Evolutionary conservation across 2,329 filamentous ascomycete species (phyloP).

Genomic region (Knoxdaviesia capensis): DNA sequence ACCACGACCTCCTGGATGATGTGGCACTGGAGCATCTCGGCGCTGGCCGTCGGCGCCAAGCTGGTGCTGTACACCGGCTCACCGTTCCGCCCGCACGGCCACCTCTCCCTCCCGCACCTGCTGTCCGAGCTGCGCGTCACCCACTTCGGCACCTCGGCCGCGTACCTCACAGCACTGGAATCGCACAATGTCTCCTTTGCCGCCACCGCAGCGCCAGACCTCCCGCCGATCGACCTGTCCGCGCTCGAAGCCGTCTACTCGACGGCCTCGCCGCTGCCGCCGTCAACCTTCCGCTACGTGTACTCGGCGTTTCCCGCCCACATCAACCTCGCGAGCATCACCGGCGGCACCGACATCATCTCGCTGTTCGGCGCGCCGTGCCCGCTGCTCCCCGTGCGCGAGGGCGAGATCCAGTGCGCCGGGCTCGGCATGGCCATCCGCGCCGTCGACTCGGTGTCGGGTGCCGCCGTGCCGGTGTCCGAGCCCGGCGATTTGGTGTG

Average conservation of each 20-base stretch:
- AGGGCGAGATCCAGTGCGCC: constrained; percentile 58
- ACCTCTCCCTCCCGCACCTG: constrained; percentile 64
- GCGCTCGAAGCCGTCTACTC: constrained; percentile 74
- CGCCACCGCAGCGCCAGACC: constrained; percentile 1
- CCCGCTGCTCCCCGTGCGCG: constrained; percentile 50
- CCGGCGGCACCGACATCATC: constrained; percentile 90
- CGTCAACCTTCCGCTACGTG: constrained; percentile 80
- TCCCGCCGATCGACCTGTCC: constrained; percentile 38
- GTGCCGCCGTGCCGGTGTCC: constrained; percentile 32
- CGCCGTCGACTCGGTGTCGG: constrained; percentile 36
- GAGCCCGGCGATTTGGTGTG: constrained; percentile 80
- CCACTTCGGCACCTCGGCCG: constrained; percentile 87
- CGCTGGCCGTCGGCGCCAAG: constrained; percentile 63
- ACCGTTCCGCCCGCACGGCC: constrained; percentile 61
- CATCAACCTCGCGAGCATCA: constrained; percentile 85
- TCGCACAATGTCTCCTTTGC: constrained; percentile 39
- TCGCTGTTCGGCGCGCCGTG: constrained; percentile 82
- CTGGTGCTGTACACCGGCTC: constrained; percentile 84
- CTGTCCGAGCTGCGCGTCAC: constrained; percentile 68
- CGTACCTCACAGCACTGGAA: constrained; percentile 81
- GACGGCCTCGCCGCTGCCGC: constrained; percentile 78
- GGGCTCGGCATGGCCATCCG: constrained; percentile 62
- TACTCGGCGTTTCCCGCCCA: constrained; percentile 61
- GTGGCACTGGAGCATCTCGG: constrained; percentile 94
- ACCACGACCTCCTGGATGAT: constrained; percentile 98